phyloP scores from a whole-genome alignment of 1,284 basidiomycete species.

The Polyporus tsugae region DNA sequence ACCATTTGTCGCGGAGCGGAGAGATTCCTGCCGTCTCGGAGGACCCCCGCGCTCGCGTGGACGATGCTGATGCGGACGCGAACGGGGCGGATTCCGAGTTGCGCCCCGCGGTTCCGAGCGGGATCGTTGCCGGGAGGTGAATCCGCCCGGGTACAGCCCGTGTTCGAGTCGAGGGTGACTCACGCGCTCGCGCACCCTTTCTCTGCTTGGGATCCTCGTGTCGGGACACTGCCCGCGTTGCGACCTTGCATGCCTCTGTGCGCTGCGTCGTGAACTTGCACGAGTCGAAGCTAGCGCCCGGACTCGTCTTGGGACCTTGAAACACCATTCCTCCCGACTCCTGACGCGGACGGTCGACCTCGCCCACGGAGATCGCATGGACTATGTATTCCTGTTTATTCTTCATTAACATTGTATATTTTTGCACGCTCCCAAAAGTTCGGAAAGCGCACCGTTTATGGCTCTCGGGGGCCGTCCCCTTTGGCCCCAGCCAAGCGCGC shows the following conservation, averaged over 20 bases:
- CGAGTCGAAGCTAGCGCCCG: background rate
- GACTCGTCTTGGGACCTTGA: background rate
- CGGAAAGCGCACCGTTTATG: background rate
- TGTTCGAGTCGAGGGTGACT: background rate
- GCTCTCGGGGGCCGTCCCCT: background rate
- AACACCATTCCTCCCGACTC: background rate
- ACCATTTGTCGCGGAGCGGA: conserved; percentile 75
- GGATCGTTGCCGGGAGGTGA: conserved; percentile 26
- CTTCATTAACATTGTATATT: conserved; percentile 34
- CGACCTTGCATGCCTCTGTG: background rate
- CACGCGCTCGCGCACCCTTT: no score
- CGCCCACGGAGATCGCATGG: conserved; percentile 11
- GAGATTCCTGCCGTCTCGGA: conserved; percentile 76
- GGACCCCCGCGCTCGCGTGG: conserved; percentile 50
- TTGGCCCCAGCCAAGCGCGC: background rate
- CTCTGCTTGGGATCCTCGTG: background rate
- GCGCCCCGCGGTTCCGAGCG: conserved; percentile 19
- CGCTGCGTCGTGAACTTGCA: background rate
- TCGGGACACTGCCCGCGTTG: background rate
- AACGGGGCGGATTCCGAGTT: background rate
- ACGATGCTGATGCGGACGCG: conserved; percentile 1
- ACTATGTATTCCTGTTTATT: conserved; percentile 35
- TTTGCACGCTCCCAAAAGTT: conserved; percentile 10
- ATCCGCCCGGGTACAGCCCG: background rate
- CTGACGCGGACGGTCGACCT: background rate